Evolutionary conservation across 2,329 filamentous ascomycete genomes (phyloP), one percentile per base, ranked within the genome.

Genomic region (Fusarium sp.): DNA sequence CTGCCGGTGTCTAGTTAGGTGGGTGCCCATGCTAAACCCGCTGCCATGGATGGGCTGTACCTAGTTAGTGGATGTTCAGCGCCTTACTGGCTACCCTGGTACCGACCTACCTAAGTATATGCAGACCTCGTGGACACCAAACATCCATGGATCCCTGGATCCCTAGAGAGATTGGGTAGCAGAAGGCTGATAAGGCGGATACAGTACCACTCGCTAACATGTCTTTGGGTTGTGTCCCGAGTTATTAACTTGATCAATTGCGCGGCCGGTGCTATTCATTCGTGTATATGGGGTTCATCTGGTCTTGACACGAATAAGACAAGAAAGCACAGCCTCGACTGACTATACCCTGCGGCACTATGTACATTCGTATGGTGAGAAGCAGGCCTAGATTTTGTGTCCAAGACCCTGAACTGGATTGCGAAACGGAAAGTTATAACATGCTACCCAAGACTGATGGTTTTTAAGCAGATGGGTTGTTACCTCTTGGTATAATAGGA

Each of bases 51-150:
- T 55, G 33, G 38, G 33, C 21, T 46, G 46, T n/a, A n/a, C n/a
- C n/a, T n/a, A 57, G 69, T 73, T 25, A 54, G 69, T 73, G 69
- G 65, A 39, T 66, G 56, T 55, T 55, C 69, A 66, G 56, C 52
- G 57, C 46, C 52, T 55, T 44, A 42, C 42, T 55, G 55, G 37
- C 52, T 51, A 60, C 52, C 46, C 37, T 55, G 46, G 48, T 58
- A 59, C 57, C 29, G 5, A 37, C 35, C 46, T 63, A 59, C 51
- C 29, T 18, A n/a, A 21, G 19, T 41, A 8, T 12, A 38, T 61
- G 45, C 29, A 49, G 63, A 58, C 66, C 44, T 68, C 63, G 58
- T 58, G 39, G 57, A 63, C 63, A 44, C 57, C 63, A 37, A 69
- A 54, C 31, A 56, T 62, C 56, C 55, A 33, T 68, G 55, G 42